A percentile compares a stretch with the other conserved stretches of the same genome.
phyloP scores from a whole-genome alignment of 139 green algal species.

The Tetradesmus lagerheimii region DNA sequence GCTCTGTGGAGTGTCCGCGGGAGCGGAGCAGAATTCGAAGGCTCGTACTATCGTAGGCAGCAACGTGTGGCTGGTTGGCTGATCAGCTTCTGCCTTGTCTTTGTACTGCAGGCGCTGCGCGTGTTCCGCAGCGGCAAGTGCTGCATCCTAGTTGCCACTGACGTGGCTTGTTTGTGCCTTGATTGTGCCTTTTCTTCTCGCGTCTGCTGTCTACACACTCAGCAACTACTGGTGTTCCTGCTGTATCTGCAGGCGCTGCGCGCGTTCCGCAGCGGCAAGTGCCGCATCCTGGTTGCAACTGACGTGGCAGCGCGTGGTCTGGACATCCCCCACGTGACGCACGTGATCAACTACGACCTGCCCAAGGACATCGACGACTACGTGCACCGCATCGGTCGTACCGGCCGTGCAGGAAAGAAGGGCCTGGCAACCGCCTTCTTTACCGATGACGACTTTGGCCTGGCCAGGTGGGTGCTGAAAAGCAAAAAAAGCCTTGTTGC shows the following conservation, averaged over 20 bases:
- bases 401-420: constrained; percentile 92
- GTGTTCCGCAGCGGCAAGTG: background rate
- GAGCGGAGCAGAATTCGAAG: too few species aligned
- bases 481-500: too few species aligned
- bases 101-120: background rate
- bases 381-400: constrained; percentile 80
- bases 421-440: constrained; percentile 98
- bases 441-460: constrained; percentile 88
- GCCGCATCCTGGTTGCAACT: constrained; percentile 95
- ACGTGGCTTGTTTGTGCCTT: too few species aligned
- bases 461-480: constrained; percentile 72
- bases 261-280: constrained; percentile 90
- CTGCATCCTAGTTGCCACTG: background rate
- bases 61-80: too few species aligned
- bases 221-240: background rate
- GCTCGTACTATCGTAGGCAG: too few species aligned
- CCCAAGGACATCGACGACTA: constrained; percentile 94
- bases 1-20: too few species aligned
- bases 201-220: too few species aligned
- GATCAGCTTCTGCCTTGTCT: too few species aligned
- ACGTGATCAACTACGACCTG: constrained; percentile 92
- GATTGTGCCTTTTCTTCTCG: too few species aligned
- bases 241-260: constrained; percentile 60
- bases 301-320: constrained; percentile 94
- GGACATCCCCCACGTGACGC: constrained; percentile 68